A percentile compares a stretch with the other conserved stretches of the same genome.
phyloP scores from a whole-genome alignment of 108 stramenopile genomes.

The Fistulifera solaris region DNA sequence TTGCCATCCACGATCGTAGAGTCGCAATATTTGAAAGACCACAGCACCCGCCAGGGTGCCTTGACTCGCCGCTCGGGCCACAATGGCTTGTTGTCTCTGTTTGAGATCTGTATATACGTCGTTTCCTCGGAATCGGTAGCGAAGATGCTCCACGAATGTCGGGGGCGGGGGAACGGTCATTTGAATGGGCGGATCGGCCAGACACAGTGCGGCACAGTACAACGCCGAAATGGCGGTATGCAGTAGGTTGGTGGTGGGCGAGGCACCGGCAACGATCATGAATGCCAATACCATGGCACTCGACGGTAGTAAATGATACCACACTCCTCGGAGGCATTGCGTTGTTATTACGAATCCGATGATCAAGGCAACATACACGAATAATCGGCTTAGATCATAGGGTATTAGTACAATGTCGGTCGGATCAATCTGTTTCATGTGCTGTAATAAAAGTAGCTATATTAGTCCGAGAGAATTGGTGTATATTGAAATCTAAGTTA shows the following conservation, averaged over 20 bases:
- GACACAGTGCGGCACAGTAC: slow-evolving; percentile 1
- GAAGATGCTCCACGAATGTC: too few species aligned
- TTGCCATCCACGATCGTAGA: slow-evolving; percentile 58
- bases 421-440: slow-evolving; percentile 8
- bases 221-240: slow-evolving; percentile 5
- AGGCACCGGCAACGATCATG: slow-evolving; percentile 5
- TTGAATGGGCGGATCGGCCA: background rate
- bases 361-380: background rate
- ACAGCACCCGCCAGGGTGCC: slow-evolving; percentile 19
- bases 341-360: background rate
- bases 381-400: background rate
- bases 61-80: slow-evolving; percentile 2
- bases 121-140: background rate
- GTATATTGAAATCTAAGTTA: too few species aligned
- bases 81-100: background rate
- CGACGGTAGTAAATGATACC: background rate
- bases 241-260: background rate
- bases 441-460: slow-evolving; percentile 10
- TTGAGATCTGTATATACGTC: background rate
- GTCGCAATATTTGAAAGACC: slow-evolving; percentile 30
- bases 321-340: background rate
- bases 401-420: slow-evolving; percentile 8
- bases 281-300: background rate
- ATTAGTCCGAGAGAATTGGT: too few species aligned
- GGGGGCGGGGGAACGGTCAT: background rate